Percentiles rank a stretch among this genome's conserved stretches.
phyloP scores from a whole-genome alignment of 345 rosid genomes.

The Orychophragmus violaceus region DNA sequence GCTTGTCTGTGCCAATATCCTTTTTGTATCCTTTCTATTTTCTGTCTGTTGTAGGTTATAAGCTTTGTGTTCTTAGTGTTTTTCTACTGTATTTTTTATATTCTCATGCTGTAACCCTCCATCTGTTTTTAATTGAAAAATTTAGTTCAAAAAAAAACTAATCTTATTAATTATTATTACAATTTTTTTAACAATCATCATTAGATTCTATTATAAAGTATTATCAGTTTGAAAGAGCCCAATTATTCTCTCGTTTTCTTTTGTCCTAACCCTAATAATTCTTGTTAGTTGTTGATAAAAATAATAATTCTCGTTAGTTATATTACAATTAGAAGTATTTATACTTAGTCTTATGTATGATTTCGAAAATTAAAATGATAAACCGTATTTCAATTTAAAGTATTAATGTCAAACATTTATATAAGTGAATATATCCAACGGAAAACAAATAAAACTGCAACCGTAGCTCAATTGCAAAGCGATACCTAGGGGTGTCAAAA shows the following conservation, averaged over 20 bases:
- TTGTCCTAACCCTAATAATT: neutral
- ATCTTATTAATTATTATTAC: neutral
- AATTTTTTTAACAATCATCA: neutral
- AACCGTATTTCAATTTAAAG: neutral
- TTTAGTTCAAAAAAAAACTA: too few species aligned
- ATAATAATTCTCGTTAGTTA: neutral
- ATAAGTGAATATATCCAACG: neutral
- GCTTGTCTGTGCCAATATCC: too few species aligned
- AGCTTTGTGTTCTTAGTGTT: too few species aligned
- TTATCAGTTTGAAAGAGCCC: constrained; percentile 1
- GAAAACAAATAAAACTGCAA: constrained; percentile 5
- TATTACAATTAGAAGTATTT: constrained; percentile 5
- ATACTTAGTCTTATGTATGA: neutral
- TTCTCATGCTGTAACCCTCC: too few species aligned
- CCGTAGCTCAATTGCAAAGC: neutral
- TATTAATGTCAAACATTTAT: constrained; percentile 6
- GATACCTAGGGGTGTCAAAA: too few species aligned
- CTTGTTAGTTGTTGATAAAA: constrained; percentile 5
- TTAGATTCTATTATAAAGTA: constrained; percentile 8
- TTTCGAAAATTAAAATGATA: neutral
- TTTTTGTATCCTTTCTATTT: too few species aligned
- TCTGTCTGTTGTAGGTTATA: too few species aligned
- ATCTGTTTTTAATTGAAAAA: too few species aligned
- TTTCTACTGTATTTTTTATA: too few species aligned
- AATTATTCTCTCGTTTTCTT: neutral